phyloP scores from a whole-genome alignment of 306 rosid species.

The Citrullus mucosospermus region DNA sequence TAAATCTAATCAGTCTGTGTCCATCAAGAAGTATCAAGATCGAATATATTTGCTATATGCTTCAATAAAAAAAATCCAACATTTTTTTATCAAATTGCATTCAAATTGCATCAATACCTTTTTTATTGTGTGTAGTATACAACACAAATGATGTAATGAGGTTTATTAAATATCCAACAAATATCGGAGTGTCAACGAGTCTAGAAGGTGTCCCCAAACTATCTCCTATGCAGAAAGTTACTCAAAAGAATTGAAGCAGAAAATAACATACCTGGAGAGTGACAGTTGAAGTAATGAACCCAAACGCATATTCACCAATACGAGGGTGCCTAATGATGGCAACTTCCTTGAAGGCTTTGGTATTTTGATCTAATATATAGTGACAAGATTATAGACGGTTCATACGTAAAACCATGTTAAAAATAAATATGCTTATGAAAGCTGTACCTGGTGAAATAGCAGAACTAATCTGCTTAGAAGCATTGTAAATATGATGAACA shows the following conservation, averaged over 20 bases:
- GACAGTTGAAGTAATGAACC: constrained; percentile 79
- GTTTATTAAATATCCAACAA: background rate
- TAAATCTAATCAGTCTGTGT: background rate
- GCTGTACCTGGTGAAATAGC: constrained; percentile 86
- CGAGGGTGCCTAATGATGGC: constrained; percentile 94
- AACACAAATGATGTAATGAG: background rate
- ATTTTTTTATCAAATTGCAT: background rate
- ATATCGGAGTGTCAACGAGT: background rate
- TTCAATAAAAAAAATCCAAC: background rate
- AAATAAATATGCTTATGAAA: background rate
- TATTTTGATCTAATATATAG: constrained; percentile 56
- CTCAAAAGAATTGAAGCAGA: background rate
- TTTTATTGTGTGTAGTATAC: background rate
- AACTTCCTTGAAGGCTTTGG: constrained; percentile 89
- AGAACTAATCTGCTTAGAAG: constrained; percentile 88
- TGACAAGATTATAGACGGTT: background rate
- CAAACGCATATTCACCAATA: constrained; percentile 88
- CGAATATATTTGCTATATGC: background rate
- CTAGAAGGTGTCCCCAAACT: background rate
- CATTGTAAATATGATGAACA: constrained; percentile 81
- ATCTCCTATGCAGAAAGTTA: background rate
- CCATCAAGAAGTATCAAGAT: background rate
- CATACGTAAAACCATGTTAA: background rate
- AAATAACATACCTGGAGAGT: constrained; percentile 51
- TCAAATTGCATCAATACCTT: background rate